A percentile compares a stretch with the other conserved stretches of the same genome.
Conservation (phyloP, 1,139 yeast genomes). For the Hansenula anomala region DNA sequence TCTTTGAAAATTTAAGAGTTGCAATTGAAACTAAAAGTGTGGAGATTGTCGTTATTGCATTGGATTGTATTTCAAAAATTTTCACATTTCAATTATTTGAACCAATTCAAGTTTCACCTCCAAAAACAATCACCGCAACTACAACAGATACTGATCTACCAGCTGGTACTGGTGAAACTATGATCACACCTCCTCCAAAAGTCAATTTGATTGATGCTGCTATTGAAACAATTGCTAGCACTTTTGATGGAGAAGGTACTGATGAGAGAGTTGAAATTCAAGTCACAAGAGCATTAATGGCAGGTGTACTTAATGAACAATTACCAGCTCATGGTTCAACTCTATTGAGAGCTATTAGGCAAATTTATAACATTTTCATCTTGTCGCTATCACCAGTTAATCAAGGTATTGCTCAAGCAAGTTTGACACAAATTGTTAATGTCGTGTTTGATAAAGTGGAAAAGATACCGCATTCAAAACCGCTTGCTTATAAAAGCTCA, state of each 20-base stretch:
- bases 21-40: slow-evolving; percentile 49
- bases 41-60: slow-evolving; percentile 50
- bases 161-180: slow-evolving; percentile 24
- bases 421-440: slow-evolving; percentile 84
- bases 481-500: slow-evolving; percentile 6
- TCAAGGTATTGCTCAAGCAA: slow-evolving; percentile 94
- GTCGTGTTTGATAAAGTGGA: slow-evolving; percentile 77
- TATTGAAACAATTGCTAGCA: slow-evolving; percentile 76
- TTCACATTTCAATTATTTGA: slow-evolving; percentile 61
- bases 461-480: slow-evolving; percentile 19
- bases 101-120: slow-evolving; percentile 36
- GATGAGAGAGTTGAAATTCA: slow-evolving; percentile 87
- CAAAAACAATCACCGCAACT: slow-evolving; percentile 32
- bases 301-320: slow-evolving; percentile 74
- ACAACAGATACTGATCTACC: slow-evolving; percentile 24
- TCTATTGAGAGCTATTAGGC: slow-evolving; percentile 84
- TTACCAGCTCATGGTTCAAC: slow-evolving; percentile 91
- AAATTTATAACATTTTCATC: slow-evolving; percentile 87
- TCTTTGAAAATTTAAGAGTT: slow-evolving; percentile 60
- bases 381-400: slow-evolving; percentile 76
- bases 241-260: slow-evolving; percentile 90
- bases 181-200: slow-evolving; percentile 48
- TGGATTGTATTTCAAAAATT: slow-evolving; percentile 63
- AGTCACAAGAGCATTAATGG: slow-evolving; percentile 85
- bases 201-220: slow-evolving; percentile 75